Evolutionary conservation across 495 filamentous ascomycete genomes (phyloP), one percentile per base, ranked within the genome.

Genomic region (Bombardia bombarda): DNA sequence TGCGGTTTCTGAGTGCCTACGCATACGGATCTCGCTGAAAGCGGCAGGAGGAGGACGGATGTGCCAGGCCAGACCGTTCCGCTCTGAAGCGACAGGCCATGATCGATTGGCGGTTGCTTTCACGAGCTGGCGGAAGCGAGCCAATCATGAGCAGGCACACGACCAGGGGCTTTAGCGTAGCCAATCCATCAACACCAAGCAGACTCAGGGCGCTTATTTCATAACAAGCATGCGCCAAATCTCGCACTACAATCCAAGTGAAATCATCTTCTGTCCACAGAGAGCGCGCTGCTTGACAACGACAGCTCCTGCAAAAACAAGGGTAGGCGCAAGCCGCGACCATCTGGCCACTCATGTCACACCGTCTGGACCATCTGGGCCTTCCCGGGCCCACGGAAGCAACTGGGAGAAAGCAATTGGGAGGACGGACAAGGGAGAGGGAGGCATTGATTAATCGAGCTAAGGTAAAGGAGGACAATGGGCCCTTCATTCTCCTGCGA

Each of bases 201-300:
- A 47, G 28, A 42, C 46, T 34, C 32, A 35, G 47, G 52, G 61
- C 61, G 61, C 59, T 52, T 63, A 63, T 59, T 59, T 46, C 54
- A 58, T 50, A 61, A 50, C 23, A 25, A 16, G 31, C 22, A 31
- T 47, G 43, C 51, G 45, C 51, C 50, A 58, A 42, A 44, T 24
- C 30, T 43, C 42, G 20, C 32, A 24, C 42, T 40, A 41, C 28
- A n/a, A 39, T 46, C 51, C 38, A 35, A 49, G 35, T 33, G 37
- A 47, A 26, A 35, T 4, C 32, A 16, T 35, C 37, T 24, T 36
- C 43, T 12, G 48, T 47, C 56, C 58, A 57, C 47, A 55, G 42
- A 51, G 50, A 44, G 45, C 51, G 35, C 42, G 32, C 33, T 47
- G 42, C 42, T 51, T 46, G 39, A 42, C 50, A 53, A 53, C 47